Conservation (phyloP, 2,329 filamentous ascomycete genomes). For the Lasiodiplodia gonubiensis region DNA sequence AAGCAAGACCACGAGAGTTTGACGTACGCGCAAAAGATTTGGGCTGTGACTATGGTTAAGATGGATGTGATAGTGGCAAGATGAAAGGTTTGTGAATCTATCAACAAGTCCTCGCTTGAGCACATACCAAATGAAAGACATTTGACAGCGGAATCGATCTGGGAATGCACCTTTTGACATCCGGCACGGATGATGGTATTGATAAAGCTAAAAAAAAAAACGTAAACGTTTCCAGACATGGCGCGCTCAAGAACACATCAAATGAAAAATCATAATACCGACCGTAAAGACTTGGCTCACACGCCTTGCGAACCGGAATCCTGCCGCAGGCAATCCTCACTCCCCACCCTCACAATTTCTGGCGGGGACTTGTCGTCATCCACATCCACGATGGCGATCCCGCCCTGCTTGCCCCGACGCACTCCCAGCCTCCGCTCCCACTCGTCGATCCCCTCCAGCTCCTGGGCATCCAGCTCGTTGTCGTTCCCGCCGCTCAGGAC, state of each 20-base stretch:
- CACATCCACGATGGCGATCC: background rate
- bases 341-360: background rate
- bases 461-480: background rate
- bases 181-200: background rate
- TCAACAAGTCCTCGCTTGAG: background rate
- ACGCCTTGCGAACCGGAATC: background rate
- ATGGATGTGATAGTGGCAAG: no score
- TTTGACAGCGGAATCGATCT: background rate
- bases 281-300: background rate
- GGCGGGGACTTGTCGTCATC: background rate
- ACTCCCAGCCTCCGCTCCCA: slow-evolving; percentile 10
- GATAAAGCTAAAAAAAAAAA: background rate
- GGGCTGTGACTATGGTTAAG: no score
- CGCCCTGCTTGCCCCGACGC: background rate
- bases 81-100: background rate
- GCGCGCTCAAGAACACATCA: background rate
- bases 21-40: no score
- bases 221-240: background rate
- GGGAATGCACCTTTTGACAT: background rate
- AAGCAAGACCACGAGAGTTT: no score
- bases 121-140: background rate
- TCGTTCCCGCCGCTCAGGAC: slow-evolving; percentile 1
- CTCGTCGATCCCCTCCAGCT: background rate
- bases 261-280: background rate
- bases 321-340: slow-evolving; percentile 1